Evolutionary conservation across 2,329 filamentous ascomycete genomes (phyloP).

Genomic region (Reticulascus tulasneorum): DNA sequence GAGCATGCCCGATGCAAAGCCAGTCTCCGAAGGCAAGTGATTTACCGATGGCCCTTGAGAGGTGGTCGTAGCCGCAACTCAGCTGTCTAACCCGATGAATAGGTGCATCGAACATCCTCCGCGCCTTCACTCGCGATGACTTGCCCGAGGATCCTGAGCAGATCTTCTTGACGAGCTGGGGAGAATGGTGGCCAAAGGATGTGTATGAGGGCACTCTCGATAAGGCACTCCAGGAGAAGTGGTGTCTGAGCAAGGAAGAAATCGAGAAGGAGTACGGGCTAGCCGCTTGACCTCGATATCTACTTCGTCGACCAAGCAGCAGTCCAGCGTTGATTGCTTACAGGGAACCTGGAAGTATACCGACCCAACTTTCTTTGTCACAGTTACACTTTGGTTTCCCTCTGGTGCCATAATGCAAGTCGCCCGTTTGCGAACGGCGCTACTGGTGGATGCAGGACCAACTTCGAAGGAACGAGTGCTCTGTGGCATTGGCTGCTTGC

Average conservation of each 20-base stretch:
- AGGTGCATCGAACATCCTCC: constrained; percentile 43
- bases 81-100: constrained; percentile 9
- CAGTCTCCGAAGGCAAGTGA: constrained; percentile 38
- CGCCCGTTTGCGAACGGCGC: too few relatives aligned
- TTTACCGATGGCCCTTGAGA: not conserved
- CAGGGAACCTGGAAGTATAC: too few relatives aligned
- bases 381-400: too few relatives aligned
- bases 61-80: not conserved
- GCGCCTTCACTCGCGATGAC: constrained; percentile 39
- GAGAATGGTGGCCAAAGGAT: constrained; percentile 50
- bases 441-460: too few relatives aligned
- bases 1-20: constrained; percentile 44
- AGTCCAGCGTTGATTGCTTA: too few relatives aligned
- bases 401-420: too few relatives aligned
- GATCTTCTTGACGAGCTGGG: constrained; percentile 53
- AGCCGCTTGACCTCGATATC: constrained; percentile 12
- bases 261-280: constrained; percentile 36
- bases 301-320: too few relatives aligned
- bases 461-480: too few relatives aligned
- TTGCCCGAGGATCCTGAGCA: constrained; percentile 47
- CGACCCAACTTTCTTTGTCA: too few relatives aligned
- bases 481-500: too few relatives aligned
- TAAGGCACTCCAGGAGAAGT: constrained; percentile 46
- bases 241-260: constrained; percentile 42
- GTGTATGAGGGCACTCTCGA: constrained; percentile 38